Conservation (phyloP, 176 grass and related monocot species). For the Elymus sibiricus region DNA sequence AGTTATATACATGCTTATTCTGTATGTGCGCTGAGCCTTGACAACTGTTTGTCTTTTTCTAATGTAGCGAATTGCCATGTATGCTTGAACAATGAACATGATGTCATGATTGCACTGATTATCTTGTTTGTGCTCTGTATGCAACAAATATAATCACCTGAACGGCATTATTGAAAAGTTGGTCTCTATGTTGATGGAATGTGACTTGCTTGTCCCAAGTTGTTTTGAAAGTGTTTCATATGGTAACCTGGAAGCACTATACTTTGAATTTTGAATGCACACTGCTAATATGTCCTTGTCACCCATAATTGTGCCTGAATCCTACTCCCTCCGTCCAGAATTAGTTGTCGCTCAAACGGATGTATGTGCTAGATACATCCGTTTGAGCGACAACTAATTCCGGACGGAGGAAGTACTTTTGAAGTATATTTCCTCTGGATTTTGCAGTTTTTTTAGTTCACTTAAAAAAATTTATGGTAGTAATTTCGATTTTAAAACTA, state of each 20-base stretch:
- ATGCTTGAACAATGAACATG: neutral
- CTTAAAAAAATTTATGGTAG: neutral
- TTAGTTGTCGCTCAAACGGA: too few species aligned
- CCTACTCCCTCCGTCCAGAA: too few species aligned
- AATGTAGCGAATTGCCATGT: neutral
- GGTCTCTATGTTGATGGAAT: neutral
- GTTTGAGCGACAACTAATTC: too few species aligned
- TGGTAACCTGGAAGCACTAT: neutral
- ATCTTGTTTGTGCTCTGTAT: neutral
- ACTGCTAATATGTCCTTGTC: neutral
- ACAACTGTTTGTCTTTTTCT: neutral
- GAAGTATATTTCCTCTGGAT: neutral
- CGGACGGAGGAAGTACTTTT: neutral
- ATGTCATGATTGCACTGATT: neutral
- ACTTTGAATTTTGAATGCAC: neutral
- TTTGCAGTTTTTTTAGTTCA: neutral
- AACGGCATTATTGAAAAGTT: neutral
- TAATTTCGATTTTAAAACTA: conserved; percentile 6
- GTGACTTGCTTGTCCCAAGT: neutral
- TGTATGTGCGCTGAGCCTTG: neutral
- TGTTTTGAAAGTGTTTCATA: neutral
- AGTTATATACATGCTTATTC: neutral
- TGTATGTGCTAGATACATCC: too few species aligned
- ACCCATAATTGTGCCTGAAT: neutral
- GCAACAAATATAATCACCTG: neutral